Evolutionary conservation across 805 yeast species (phyloP).

Genomic region (Wickerhamiella sergipiensis): DNA sequence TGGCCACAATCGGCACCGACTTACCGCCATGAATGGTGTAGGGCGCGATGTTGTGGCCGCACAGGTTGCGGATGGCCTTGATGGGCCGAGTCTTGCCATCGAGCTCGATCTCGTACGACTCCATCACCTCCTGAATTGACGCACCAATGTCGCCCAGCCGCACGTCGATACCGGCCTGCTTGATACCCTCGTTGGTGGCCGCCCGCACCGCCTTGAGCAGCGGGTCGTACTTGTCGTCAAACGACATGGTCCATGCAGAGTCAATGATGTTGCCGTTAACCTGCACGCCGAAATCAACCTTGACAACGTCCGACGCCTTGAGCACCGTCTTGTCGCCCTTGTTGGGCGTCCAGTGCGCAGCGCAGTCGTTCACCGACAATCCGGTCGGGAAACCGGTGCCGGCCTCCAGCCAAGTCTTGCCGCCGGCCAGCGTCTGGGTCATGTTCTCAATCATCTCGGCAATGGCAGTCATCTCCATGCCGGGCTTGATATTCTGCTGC

Average conservation of each 20-base stretch:
- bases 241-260: slow-evolving; percentile 86
- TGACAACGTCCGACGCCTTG: slow-evolving; percentile 82
- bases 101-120: slow-evolving; percentile 82
- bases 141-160: slow-evolving; percentile 91
- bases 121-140: slow-evolving; percentile 95
- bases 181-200: slow-evolving; percentile 88
- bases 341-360: slow-evolving; percentile 97
- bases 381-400: slow-evolving; percentile 99
- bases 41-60: slow-evolving; percentile 86
- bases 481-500: slow-evolving; percentile 64
- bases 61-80: slow-evolving; percentile 79
- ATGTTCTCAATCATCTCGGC: slow-evolving; percentile 83
- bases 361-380: slow-evolving; percentile 78
- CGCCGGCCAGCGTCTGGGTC: slow-evolving; percentile 58
- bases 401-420: slow-evolving; percentile 41
- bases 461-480: slow-evolving; percentile 80
- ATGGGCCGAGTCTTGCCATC: slow-evolving; percentile 77
- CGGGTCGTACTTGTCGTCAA: slow-evolving; percentile 62
- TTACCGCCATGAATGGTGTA: slow-evolving; percentile 87
- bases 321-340: slow-evolving; percentile 79
- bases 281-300: slow-evolving; percentile 94
- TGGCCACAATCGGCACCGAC: slow-evolving; percentile 90
- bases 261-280: slow-evolving; percentile 89
- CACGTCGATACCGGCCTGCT: slow-evolving; percentile 91
- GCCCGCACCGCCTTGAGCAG: slow-evolving; percentile 75